phyloP scores from a whole-genome alignment of 1,139 yeast species.

The Komagataea norvegica region DNA sequence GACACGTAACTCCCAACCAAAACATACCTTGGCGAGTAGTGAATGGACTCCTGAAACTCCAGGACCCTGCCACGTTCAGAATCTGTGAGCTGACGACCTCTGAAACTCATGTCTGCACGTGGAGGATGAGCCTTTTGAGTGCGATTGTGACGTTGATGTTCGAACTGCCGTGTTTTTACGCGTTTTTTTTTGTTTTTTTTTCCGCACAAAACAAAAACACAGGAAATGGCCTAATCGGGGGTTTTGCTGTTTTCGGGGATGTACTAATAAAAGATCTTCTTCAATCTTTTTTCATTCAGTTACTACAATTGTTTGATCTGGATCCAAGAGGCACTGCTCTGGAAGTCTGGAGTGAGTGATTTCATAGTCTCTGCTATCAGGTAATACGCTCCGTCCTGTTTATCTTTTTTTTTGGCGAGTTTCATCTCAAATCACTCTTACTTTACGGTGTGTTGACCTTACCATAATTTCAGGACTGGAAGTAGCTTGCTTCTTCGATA shows the following conservation, averaged over 20 bases:
- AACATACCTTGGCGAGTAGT: conserved; percentile 75
- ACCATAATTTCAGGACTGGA: no score
- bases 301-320: neutral
- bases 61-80: conserved; percentile 80
- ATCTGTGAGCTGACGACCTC: conserved; percentile 67
- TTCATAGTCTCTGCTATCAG: no score
- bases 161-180: conserved; percentile 16
- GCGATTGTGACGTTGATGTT: neutral
- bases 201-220: neutral
- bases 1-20: neutral
- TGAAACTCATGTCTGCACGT: conserved; percentile 28
- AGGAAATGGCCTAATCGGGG: conserved; percentile 4
- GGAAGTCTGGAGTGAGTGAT: no score
- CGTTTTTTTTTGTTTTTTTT: neutral
- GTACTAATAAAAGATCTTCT: conserved; percentile 13
- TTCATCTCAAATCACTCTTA: no score
- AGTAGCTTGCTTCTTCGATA: no score
- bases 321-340: no score
- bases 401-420: no score
- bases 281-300: neutral
- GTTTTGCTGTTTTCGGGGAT: neutral
- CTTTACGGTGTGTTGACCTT: no score
- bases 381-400: no score
- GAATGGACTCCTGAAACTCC: conserved; percentile 91
- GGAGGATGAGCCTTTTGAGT: neutral